Evolutionary conservation across 192 early-diverging fungal species (phyloP).

Genomic region (Mortierella antarctica): DNA sequence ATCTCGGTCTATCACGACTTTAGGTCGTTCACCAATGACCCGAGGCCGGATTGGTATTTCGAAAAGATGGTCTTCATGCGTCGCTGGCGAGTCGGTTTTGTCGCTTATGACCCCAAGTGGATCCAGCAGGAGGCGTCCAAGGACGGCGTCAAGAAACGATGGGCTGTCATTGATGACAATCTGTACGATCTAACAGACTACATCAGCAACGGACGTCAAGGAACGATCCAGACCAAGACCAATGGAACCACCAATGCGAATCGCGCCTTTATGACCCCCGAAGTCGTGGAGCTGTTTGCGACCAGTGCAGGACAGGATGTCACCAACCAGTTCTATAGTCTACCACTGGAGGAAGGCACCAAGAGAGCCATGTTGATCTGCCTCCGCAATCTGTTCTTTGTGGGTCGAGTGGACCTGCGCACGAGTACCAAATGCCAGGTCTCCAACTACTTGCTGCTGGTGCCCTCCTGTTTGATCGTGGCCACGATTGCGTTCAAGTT

Average conservation of each 20-base stretch:
- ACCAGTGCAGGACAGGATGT: conserved; percentile 74
- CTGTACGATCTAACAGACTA: conserved; percentile 82
- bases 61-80: conserved; percentile 69
- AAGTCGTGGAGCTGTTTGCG: conserved; percentile 72
- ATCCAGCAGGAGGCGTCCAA: conserved; percentile 67
- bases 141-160: conserved; percentile 63
- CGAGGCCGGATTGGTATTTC: conserved; percentile 76
- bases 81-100: conserved; percentile 73
- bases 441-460: conserved; percentile 87
- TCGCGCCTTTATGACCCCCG: conserved; percentile 67
- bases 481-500: conserved; percentile 93
- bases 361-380: conserved; percentile 73
- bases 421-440: conserved; percentile 82
- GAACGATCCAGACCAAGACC: conserved; percentile 51
- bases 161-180: conserved; percentile 74
- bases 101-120: conserved; percentile 68
- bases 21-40: conserved; percentile 69
- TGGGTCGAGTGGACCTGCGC: conserved; percentile 87
- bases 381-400: conserved; percentile 86
- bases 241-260: conserved; percentile 55
- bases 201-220: conserved; percentile 61
- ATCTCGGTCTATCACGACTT: conserved; percentile 78
- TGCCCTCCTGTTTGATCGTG: conserved; percentile 83
- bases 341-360: conserved; percentile 59
- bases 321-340: conserved; percentile 64